Evolutionary conservation across 106 monocot genomes (phyloP), one percentile per base, ranked within the genome.

Genomic region (Allium cepa): DNA sequence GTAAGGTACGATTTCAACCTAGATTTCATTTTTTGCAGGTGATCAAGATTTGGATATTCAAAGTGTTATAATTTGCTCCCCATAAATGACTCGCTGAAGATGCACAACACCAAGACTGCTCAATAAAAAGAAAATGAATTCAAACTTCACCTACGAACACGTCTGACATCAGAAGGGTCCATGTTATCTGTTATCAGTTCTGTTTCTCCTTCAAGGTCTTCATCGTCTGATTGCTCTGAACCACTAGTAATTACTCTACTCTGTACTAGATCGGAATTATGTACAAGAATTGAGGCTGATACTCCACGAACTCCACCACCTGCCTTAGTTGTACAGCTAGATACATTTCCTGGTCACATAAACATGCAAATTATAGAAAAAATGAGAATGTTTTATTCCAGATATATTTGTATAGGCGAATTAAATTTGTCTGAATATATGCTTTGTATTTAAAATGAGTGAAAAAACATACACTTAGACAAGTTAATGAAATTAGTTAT

Each of bases 201-300:
- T 50, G 70, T 79, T 77, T 86, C 86, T 46, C 83, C 86, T 57
- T 86, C 85, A 46, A 69, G 55, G 8, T 76, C 83, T 74, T 94
- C 94, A 70, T 94, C 94, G 75, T 94, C 94, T 28, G 94, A 90
- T 59, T 82, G 87, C 56, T 90, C 90, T 15, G 90, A 94, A 49
- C 80, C 78, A 70, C 94, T 94, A n/a, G 81, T 84, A 13, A 74
- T 63, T 26, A 81, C 60, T 65, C 67, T 82, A 47, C 68, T 73
- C 57, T 75, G 77, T 27, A 65, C 22, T 18, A 36, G 1, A 36
- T 53, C 68, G 48, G 69, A 45, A 79, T 73, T 90, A 36, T 80
- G 79, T 53, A 81, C 16, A 55, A 69, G 17, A 60, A 78, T 63
- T 68, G 53, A 49, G 58, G 79, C 60, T 50, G 75, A 63, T 70